Percentiles rank a stretch among this genome's conserved stretches.
Conservation (phyloP, 169 alveolate species). For the Pseudocohnilembus persalinus region DNA sequence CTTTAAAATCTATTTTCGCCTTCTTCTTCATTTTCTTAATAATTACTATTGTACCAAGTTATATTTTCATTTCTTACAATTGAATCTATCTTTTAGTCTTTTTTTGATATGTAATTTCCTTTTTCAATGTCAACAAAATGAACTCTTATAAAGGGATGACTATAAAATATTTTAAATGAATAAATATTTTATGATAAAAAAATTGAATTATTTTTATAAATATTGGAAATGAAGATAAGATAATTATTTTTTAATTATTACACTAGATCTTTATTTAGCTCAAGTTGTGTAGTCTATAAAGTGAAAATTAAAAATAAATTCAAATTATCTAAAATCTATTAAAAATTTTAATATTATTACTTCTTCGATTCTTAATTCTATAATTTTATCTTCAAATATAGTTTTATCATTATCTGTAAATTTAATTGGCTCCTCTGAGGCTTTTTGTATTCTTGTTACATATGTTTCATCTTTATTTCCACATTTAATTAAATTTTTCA, state of each 20-base stretch:
- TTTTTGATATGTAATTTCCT: slow-evolving; percentile 67
- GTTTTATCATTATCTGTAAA: neutral
- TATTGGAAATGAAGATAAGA: no score
- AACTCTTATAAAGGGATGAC: slow-evolving; percentile 80
- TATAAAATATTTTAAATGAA: no score
- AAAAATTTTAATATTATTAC: neutral
- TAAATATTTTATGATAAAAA: no score
- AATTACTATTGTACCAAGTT: slow-evolving; percentile 37
- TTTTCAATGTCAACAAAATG: slow-evolving; percentile 69
- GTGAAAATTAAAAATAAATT: neutral
- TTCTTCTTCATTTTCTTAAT: slow-evolving; percentile 22
- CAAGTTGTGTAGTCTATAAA: neutral
- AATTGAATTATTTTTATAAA: no score
- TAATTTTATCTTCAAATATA: neutral
- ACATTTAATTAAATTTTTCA: neutral
- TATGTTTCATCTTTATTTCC: neutral
- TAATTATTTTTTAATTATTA: no score
- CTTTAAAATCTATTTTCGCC: slow-evolving; percentile 39
- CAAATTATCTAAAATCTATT: neutral
- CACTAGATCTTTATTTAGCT: neutral
- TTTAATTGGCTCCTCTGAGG: neutral
- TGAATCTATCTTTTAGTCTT: slow-evolving; percentile 30
- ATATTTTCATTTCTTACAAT: slow-evolving; percentile 6
- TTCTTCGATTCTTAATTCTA: neutral
- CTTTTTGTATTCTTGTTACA: neutral